Evolutionary conservation across 495 filamentous ascomycete genomes (phyloP), one percentile per base, ranked within the genome.

Genomic region (Trichocladium uniseriatum): DNA sequence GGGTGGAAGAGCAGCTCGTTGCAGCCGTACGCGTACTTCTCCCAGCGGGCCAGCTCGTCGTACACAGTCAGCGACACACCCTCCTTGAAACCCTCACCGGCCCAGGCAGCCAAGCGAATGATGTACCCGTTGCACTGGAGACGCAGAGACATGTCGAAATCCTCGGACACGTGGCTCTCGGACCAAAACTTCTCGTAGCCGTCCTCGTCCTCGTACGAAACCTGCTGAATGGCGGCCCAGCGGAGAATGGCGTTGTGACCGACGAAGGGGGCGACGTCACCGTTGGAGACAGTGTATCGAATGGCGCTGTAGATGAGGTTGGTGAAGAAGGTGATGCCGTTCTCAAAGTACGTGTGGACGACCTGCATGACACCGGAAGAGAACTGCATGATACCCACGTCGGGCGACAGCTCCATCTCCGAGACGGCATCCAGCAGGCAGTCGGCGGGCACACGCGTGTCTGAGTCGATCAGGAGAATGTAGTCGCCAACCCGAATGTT

Each of bases 1-100:
- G 86, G 86, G 57, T 88, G 70, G 74, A 90, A 90, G 52, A 90
- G 73, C 38, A 90, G 67, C 62, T 90, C 86, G 69, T 83, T 87
- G 63, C 86, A 90, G n/a, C 86, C 86, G 59, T 89, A 90, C 5
- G 86, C 86, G 64, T 89, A 89, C 64, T 89, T 89, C 57, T 89
- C 85, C 85, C 85, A 89, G 27, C 86, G 81, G 4, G 83, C 80
- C 20, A 90, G 69, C 60, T 90, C 86, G 62, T 90, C 86, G 64
- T 90, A 90, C 24, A 90, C 86, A 8, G 86, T 90, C 10, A 90
- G 72, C 11, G 86, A 90, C 21, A 90, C 86, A 52, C 86, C 86
- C 60, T 90, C 86, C 62, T 89, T 89, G 70, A 87, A 90, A 41
- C 82, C 86, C 21, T 86, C 78, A 40, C 79, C 79, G 19, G 80